Base-by-base conservation (phyloP, 2,329 filamentous ascomycete genomes). In the Aureobasidium namibiae region DNA sequence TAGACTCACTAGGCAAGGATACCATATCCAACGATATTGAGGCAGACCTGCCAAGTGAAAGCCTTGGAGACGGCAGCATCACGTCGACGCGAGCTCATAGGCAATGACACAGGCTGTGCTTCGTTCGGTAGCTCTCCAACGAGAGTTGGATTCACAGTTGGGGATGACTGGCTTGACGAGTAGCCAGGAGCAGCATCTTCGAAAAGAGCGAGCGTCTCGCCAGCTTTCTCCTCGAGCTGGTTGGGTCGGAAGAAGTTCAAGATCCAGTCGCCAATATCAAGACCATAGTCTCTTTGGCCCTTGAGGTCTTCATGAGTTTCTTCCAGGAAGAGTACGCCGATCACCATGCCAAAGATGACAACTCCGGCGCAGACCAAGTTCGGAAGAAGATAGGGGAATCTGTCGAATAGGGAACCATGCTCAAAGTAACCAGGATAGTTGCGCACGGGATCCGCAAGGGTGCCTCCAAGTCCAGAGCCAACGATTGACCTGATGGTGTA, bases 241-340 rank as follows among this genome's bases (percentile, higher is more conserved):
- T 41, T 57, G 34, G 59, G 62, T 11, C 63, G 61, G 56, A 71
- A 62, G 36, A 62, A 60, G 57, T 68, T 64, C 59, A 78, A 60
- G 36, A 97, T 76, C 78, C 85, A 88, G 67, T 86, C 80, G 61
- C 94, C 92, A 23, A 90, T 69, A 69, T 92, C 88, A 14, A 88
- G 74, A 5, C 92, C 92, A 36, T 82, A 78, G 72, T 99, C 94
- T 45, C 82, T 83, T 60, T 85, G 80, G 65, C 85, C 73, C 75
- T 89, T 95, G 77, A 88, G 88, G 70, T 89, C 85, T 52, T 86
- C 82, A 69, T 99, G 94, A 1, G 94, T 97, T 76, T 99, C 94
- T 70, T 99, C 91, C 59, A 99, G 79, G 69, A 96, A 96, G 21
- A 96, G 75, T 58, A 95, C 78, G 18, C 92, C 92, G 56, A 94